Conservation (phyloP, 1,139 yeast species). For the Pichiaceae sp. region DNA sequence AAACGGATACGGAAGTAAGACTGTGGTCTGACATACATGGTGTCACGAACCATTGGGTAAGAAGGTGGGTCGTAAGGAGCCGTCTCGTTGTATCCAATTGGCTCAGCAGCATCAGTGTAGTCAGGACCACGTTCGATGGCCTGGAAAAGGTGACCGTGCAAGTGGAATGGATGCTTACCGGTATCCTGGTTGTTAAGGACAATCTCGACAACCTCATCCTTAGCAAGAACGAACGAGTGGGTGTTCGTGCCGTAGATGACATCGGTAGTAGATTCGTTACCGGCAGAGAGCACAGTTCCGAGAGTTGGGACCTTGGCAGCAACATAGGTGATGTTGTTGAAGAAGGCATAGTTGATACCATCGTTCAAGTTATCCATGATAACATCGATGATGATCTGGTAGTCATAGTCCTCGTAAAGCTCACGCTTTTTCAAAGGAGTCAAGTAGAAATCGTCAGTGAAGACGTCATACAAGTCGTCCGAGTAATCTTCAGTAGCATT, state of each 20-base stretch:
- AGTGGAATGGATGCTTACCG: constrained; percentile 88
- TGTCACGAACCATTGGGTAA: constrained; percentile 40
- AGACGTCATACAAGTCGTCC: constrained; percentile 29
- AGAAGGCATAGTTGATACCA: constrained; percentile 86
- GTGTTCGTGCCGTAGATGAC: constrained; percentile 75
- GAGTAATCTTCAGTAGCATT: constrained; percentile 36
- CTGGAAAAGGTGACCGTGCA: constrained; percentile 84
- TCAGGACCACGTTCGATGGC: constrained; percentile 45
- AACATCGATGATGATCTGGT: constrained; percentile 56
- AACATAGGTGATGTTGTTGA: constrained; percentile 73
- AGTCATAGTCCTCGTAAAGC: constrained; percentile 57
- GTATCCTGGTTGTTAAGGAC: constrained; percentile 70
- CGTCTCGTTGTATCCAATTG: constrained; percentile 39
- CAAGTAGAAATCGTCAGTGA: constrained; percentile 59
- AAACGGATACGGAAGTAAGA: constrained; percentile 50
- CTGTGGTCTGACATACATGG: constrained; percentile 42
- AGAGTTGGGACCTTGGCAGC: constrained; percentile 79
- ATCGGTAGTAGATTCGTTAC: constrained; percentile 45
- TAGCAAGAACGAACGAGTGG: constrained; percentile 59
- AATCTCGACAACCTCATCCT: constrained; percentile 63
- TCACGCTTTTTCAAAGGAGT: constrained; percentile 46
- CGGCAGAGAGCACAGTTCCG: constrained; percentile 66
- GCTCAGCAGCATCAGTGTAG: constrained; percentile 33
- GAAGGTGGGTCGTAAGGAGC: constrained; percentile 52
- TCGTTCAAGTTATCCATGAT: constrained; percentile 69